Conservation (phyloP, 208 protist genomes). For the Wallacemonas sp. region DNA sequence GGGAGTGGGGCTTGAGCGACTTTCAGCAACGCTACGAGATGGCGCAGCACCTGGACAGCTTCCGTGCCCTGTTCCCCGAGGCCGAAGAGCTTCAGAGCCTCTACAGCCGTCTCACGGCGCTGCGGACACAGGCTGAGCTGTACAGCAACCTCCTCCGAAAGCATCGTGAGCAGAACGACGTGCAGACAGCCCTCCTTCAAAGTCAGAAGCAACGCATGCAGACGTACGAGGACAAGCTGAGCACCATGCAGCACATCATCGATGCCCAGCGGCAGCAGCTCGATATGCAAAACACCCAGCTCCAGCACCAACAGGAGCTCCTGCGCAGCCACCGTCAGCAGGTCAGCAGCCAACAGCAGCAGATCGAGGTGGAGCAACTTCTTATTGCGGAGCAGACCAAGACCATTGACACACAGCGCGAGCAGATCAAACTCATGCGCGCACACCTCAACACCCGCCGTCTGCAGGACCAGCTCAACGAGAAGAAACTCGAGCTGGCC, state of each 20-base stretch:
- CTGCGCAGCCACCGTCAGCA: constrained; percentile 43
- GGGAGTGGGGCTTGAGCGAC: constrained; percentile 47
- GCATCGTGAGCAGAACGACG: constrained; percentile 86
- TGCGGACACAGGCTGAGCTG: constrained; percentile 75
- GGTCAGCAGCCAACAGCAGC: constrained; percentile 42
- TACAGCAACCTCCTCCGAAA: constrained; percentile 80
- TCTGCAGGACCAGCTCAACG: constrained; percentile 24
- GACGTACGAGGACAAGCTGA: constrained; percentile 80
- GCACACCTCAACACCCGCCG: constrained; percentile 30
- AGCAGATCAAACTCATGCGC: constrained; percentile 63
- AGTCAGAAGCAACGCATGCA: constrained; percentile 82
- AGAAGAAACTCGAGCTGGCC: constrained; percentile 22
- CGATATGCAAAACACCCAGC: constrained; percentile 48
- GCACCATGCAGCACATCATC: constrained; percentile 85
- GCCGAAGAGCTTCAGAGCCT: constrained; percentile 79
- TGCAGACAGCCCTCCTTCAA: constrained; percentile 70
- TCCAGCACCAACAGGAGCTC: constrained; percentile 51
- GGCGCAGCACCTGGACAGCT: constrained; percentile 45
- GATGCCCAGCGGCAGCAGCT: constrained; percentile 62
- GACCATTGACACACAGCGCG: constrained; percentile 64
- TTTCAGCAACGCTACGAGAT: constrained; percentile 76
- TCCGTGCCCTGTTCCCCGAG: constrained; percentile 74
- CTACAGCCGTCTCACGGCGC: constrained; percentile 61
- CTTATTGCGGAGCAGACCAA: constrained; percentile 66
- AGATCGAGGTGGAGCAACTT: constrained; percentile 75